phyloP scores from a whole-genome alignment of 2,329 filamentous ascomycete genomes.

The Neofusicoccum cordaticola region DNA sequence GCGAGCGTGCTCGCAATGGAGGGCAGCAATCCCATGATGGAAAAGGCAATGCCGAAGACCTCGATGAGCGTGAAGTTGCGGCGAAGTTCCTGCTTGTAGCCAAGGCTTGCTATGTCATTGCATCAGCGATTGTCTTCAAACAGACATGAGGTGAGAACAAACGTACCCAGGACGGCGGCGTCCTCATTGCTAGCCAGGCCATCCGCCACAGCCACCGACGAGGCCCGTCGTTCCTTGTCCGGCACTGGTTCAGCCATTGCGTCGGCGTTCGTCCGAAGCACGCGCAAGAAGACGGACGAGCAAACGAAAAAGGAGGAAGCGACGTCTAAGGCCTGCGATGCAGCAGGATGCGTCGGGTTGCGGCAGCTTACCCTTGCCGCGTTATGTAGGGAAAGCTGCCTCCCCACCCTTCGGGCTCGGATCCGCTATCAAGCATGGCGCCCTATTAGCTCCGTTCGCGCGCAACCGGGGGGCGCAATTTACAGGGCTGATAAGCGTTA shows the following conservation, averaged over 20 bases:
- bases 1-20: slow-evolving; percentile 59
- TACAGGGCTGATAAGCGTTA: background rate
- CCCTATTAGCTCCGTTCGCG: background rate
- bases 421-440: background rate
- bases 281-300: background rate
- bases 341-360: background rate
- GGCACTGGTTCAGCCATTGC: background rate
- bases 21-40: slow-evolving; percentile 59
- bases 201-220: slow-evolving; percentile 16
- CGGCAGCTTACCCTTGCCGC: background rate
- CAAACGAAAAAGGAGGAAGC: background rate
- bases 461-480: background rate
- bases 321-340: no score
- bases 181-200: slow-evolving; percentile 38
- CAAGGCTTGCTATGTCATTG: slow-evolving; percentile 22
- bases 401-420: background rate
- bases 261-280: background rate
- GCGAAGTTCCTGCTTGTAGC: slow-evolving; percentile 59
- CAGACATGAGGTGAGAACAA: background rate
- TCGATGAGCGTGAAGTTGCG: slow-evolving; percentile 62
- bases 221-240: slow-evolving; percentile 5
- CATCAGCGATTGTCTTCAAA: background rate
- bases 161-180: slow-evolving; percentile 39
- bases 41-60: slow-evolving; percentile 51
- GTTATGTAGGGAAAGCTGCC: background rate